A percentile compares a stretch with the other conserved stretches of the same genome.
These are phyloP conservation scores for Protoeuglena noctilucae DNA, from an alignment of 139 green algal species.

Conservation along the genomic window DNA sequence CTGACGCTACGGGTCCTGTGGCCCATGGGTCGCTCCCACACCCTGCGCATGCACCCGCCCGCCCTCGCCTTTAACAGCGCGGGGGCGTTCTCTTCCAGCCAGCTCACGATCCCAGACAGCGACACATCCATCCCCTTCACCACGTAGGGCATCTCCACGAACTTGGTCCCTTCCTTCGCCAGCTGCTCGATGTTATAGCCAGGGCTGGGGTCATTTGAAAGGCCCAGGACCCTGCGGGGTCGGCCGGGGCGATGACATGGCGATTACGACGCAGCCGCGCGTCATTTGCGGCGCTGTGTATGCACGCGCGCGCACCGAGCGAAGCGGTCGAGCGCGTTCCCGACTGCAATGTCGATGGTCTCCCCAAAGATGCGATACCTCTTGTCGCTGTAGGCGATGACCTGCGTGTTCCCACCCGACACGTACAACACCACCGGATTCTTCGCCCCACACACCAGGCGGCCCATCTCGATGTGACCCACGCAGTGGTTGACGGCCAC, in stretches of 20 bases:
- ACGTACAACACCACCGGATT: constrained; percentile 87
- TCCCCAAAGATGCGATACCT: constrained; percentile 86
- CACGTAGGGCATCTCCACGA: constrained; percentile 71
- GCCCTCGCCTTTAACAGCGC: too few relatives aligned
- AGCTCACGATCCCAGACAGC: constrained; percentile 65
- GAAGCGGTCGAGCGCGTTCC: constrained; percentile 82
- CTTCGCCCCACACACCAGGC: constrained; percentile 56
- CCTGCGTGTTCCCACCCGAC: constrained; percentile 75
- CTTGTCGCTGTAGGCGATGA: constrained; percentile 69
- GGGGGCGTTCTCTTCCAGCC: constrained; percentile 31
- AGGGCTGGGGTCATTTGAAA: constrained; percentile 62
- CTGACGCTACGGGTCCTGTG: too few relatives aligned
- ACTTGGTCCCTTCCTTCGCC: constrained; percentile 51
- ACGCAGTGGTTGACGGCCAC: constrained; percentile 17
- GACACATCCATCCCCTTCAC: constrained; percentile 94
- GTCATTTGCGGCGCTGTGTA: too few relatives aligned
- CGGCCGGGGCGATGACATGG: too few relatives aligned
- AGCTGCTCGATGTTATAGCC: constrained; percentile 93
- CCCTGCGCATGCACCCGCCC: too few relatives aligned
- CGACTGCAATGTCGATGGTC: constrained; percentile 86
- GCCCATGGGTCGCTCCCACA: too few relatives aligned
- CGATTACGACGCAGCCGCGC: too few relatives aligned
- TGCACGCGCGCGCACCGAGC: too few relatives aligned
- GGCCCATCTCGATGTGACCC: constrained; percentile 86
- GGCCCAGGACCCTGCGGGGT: constrained; percentile 36